Conservation (phyloP, 768 basidiomycete species). For the Sarcomyxa edulis region DNA sequence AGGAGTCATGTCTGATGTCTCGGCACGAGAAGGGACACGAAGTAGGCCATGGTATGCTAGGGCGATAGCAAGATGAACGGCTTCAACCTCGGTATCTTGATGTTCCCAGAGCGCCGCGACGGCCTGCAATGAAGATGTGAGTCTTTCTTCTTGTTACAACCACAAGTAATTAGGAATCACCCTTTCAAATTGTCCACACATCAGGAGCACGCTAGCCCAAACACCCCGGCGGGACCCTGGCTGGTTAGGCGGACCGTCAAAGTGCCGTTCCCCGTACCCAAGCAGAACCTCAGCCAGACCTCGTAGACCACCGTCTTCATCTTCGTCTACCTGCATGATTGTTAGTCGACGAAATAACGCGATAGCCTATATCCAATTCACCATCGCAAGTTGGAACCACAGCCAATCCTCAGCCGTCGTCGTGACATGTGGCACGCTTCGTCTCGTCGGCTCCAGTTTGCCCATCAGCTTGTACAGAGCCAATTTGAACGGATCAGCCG, state of each 20-base stretch:
- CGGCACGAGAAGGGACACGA: conserved; percentile 73
- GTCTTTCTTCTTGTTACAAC: neutral
- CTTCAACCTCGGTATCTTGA: conserved; percentile 84
- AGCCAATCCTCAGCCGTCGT: conserved; percentile 96
- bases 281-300: conserved; percentile 71
- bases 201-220: conserved; percentile 81
- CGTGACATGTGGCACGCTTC: conserved; percentile 80
- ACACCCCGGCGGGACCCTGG: conserved; percentile 55
- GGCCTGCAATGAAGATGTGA: conserved; percentile 48
- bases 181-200: conserved; percentile 93
- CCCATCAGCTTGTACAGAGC: conserved; percentile 96
- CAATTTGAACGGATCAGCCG: conserved; percentile 92
- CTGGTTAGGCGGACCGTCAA: conserved; percentile 62
- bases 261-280: conserved; percentile 78
- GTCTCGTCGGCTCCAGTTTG: conserved; percentile 76
- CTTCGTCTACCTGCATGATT: conserved; percentile 61
- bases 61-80: conserved; percentile 89
- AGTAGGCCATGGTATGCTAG: conserved; percentile 91
- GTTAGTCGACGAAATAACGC: neutral
- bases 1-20: conserved; percentile 80
- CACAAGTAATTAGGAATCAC: conserved; percentile 40
- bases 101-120: conserved; percentile 88
- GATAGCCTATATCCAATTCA: too few species aligned
- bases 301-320: conserved; percentile 72
- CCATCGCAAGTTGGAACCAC: conserved; percentile 94